phyloP scores from a whole-genome alignment of 805 yeast species.

The Wickerhamiella kazuoi region DNA sequence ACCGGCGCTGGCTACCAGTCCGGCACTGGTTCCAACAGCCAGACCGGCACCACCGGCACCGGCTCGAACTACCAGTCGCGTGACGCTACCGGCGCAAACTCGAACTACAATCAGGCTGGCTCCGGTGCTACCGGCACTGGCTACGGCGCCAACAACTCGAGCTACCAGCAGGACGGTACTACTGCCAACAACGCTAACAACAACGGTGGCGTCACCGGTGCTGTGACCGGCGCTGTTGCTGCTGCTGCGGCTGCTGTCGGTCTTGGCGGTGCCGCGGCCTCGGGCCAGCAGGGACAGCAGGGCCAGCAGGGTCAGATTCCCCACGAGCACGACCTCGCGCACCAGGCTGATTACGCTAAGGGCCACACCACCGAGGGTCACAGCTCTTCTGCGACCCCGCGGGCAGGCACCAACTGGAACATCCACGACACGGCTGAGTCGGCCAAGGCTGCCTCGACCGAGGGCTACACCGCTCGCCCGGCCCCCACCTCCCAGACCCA shows the following conservation, averaged over 20 bases:
- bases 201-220: slow-evolving; percentile 1
- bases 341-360: background rate
- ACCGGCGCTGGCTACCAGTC: background rate
- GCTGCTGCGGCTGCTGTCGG: slow-evolving; percentile 9
- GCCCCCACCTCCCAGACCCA: background rate
- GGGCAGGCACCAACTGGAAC: slow-evolving; percentile 1
- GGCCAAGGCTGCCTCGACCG: slow-evolving; percentile 1
- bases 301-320: no score
- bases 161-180: background rate
- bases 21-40: background rate
- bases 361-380: background rate
- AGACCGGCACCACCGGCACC: background rate
- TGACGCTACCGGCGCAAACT: background rate
- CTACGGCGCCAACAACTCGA: background rate
- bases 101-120: no score
- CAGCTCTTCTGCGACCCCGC: background rate
- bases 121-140: background rate
- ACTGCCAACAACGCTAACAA: background rate
- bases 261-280: background rate
- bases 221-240: slow-evolving; percentile 5
- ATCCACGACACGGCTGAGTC: background rate
- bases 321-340: background rate
- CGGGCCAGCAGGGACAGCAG: background rate
- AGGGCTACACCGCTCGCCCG: background rate
- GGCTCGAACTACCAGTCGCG: background rate